These are phyloP conservation scores for Lecanicillium sp. DNA, from an alignment of 2,329 filamentous ascomycete species.

Conservation along the genomic window DNA sequence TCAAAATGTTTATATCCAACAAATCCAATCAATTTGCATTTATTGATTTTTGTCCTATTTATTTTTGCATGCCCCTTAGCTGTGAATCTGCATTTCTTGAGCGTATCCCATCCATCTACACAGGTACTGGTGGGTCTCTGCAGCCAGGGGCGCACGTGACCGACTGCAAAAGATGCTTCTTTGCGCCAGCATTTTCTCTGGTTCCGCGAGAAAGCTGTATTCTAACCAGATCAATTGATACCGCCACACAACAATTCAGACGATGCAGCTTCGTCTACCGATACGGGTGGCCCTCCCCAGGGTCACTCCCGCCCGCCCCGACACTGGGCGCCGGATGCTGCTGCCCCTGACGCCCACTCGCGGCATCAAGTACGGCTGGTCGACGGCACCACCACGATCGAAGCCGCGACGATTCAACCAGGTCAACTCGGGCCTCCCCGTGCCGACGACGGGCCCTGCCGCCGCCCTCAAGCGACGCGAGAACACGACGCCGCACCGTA, in stretches of 20 bases:
- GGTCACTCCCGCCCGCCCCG: conserved; percentile 25
- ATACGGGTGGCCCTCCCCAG: conserved; percentile 38
- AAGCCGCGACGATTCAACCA: conserved; percentile 59
- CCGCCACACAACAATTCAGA: conserved; percentile 17
- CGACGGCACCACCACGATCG: conserved; percentile 44
- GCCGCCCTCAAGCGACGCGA: conserved; percentile 55
- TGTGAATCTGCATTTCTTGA: no score
- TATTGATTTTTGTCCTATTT: no score
- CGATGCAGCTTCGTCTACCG: conserved; percentile 42
- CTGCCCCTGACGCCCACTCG: conserved; percentile 41
- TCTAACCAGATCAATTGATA: conserved; percentile 17
- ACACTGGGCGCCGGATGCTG: conserved; percentile 32
- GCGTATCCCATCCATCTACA: no score
- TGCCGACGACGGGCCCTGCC: conserved; percentile 51
- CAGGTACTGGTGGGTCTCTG: not conserved
- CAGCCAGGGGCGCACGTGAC: conserved; percentile 11
- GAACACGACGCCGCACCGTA: conserved; percentile 58
- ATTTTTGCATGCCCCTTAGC: not conserved
- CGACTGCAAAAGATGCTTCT: not conserved
- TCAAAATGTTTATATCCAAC: not conserved
- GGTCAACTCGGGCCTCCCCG: conserved; percentile 48
- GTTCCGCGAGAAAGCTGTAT: not conserved
- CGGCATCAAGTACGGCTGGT: conserved; percentile 56
- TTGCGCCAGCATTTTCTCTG: conserved; percentile 8
- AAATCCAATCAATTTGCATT: not conserved